phyloP scores from a whole-genome alignment of 164 flowering plant species.

The Nymphaea colorata region DNA sequence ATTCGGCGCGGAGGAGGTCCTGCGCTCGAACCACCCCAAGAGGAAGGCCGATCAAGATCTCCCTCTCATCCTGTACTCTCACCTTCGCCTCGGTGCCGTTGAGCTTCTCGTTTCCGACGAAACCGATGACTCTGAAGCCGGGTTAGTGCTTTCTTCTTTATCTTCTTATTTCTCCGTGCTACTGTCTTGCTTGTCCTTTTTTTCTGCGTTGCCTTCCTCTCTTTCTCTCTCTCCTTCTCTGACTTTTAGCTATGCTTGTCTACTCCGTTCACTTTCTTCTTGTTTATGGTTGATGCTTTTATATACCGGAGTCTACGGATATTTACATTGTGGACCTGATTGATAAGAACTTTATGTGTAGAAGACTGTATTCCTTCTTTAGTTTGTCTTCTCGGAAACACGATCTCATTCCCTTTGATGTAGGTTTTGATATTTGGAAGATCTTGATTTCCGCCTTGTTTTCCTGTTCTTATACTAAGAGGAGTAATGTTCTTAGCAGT shows the following conservation, averaged over 20 bases:
- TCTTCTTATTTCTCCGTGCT: not conserved
- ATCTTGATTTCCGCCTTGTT: too few species aligned
- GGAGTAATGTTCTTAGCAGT: too few species aligned
- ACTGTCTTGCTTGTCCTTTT: too few species aligned
- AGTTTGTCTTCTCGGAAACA: too few species aligned
- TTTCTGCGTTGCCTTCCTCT: not conserved
- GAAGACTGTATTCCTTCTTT: too few species aligned
- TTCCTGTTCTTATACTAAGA: too few species aligned
- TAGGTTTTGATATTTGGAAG: too few species aligned
- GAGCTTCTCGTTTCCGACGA: constrained; percentile 41
- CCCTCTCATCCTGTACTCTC: constrained; percentile 53
- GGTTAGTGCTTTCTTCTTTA: constrained; percentile 22
- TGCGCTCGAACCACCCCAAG: constrained; percentile 47
- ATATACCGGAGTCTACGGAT: too few species aligned
- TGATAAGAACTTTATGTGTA: too few species aligned
- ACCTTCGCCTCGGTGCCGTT: constrained; percentile 49
- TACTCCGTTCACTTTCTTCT: not conserved
- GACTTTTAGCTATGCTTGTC: not conserved
- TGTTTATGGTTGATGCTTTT: not conserved
- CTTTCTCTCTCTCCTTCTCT: constrained; percentile 1
- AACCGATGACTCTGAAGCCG: constrained; percentile 21
- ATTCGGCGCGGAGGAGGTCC: constrained; percentile 68
- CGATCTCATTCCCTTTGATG: too few species aligned
- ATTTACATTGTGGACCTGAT: too few species aligned
- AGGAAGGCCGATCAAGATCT: constrained; percentile 81